Percentiles rank a stretch among this genome's conserved stretches.
Conservation (phyloP, 192 early-diverging fungal genomes). For the Rhizoclosmatium globosum region DNA sequence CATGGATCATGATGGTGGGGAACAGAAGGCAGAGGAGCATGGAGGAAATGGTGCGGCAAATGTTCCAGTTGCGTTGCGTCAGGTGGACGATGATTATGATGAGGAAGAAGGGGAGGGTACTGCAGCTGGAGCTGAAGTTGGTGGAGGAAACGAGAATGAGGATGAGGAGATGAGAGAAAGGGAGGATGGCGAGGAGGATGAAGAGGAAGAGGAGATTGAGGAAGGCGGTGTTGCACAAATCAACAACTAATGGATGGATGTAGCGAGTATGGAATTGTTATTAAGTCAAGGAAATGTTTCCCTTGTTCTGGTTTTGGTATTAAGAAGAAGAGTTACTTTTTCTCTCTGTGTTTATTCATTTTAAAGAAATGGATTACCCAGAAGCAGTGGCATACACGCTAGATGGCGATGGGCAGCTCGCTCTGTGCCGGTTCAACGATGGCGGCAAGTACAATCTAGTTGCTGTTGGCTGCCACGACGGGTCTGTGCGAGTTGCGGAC, state of each 20-base stretch:
- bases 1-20: neutral
- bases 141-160: neutral
- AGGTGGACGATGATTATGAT: conserved; percentile 22
- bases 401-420: conserved; percentile 67
- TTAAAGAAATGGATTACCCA: conserved; percentile 48
- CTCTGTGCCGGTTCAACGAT: conserved; percentile 76
- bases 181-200: neutral
- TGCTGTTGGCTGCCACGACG: conserved; percentile 83
- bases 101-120: conserved; percentile 1
- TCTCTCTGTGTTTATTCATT: no score
- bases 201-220: conserved; percentile 27
- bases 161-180: conserved; percentile 1
- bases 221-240: conserved; percentile 17
- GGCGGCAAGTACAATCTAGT: conserved; percentile 73
- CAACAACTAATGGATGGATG: neutral
- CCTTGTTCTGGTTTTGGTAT: no score
- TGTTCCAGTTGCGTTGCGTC: conserved; percentile 11
- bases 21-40: neutral
- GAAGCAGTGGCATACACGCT: conserved; percentile 80
- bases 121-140: neutral
- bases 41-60: neutral
- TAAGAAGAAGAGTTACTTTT: no score
- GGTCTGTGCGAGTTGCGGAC: conserved; percentile 85
- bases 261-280: neutral
- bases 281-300: no score